These are phyloP conservation scores for Epichloe coenophiala DNA, from an alignment of 2,329 filamentous ascomycete species.

Conservation along the genomic window DNA sequence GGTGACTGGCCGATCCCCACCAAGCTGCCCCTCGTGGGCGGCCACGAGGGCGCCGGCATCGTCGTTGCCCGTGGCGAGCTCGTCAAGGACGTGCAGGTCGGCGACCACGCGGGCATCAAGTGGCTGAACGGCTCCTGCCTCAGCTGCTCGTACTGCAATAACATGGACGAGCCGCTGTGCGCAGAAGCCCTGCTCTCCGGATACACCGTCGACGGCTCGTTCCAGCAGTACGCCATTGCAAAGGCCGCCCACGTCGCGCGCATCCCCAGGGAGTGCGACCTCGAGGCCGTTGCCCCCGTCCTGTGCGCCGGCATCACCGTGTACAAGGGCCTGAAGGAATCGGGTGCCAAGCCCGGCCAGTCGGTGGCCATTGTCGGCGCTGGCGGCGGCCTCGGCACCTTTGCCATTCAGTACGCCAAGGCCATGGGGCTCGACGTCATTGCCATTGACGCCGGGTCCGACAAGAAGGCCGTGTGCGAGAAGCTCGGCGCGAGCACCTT, in stretches of 20 bases:
- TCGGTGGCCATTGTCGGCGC: constrained; percentile 76
- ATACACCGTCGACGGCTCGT: constrained; percentile 84
- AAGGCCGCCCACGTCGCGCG: constrained; percentile 77
- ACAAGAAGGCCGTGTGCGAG: constrained; percentile 61
- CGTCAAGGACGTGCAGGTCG: constrained; percentile 65
- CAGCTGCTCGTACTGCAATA: constrained; percentile 69
- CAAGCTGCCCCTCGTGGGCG: constrained; percentile 80
- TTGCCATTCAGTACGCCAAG: constrained; percentile 77
- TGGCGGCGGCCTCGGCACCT: constrained; percentile 64
- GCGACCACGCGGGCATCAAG: constrained; percentile 79
- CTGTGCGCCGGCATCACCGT: constrained; percentile 80
- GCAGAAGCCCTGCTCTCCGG: constrained; percentile 62
- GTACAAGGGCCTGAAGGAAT: constrained; percentile 86
- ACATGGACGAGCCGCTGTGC: constrained; percentile 74
- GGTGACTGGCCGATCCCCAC: constrained; percentile 80
- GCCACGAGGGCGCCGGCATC: constrained; percentile 65
- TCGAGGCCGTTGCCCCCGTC: constrained; percentile 67
- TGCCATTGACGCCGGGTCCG: constrained; percentile 70
- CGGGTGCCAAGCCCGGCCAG: constrained; percentile 58
- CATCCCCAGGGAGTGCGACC: constrained; percentile 63
- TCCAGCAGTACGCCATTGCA: constrained; percentile 84
- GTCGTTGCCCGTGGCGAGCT: constrained; percentile 70
- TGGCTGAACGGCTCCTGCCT: constrained; percentile 88
- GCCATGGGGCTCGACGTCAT: constrained; percentile 77
- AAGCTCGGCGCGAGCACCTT: constrained; percentile 58